These are phyloP conservation scores for Sporothrix variecibatus DNA, from an alignment of 2,329 filamentous ascomycete species.

Conservation along the genomic window DNA sequence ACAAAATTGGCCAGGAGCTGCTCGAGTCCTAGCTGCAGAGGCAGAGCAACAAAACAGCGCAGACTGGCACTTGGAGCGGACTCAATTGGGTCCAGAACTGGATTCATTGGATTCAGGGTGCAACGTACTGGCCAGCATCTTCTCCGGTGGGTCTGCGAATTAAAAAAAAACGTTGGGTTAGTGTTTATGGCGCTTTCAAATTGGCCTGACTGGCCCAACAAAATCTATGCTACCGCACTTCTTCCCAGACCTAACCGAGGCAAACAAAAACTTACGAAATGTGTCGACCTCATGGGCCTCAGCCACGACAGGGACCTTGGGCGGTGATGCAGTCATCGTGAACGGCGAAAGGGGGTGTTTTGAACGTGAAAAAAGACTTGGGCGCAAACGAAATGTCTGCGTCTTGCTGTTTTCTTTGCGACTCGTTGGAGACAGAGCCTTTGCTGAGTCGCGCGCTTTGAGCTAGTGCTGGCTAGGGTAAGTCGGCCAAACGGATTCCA, in stretches of 20 bases:
- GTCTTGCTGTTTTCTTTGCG: neutral
- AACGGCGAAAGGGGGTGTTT: conserved; percentile 11
- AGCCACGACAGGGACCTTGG: conserved; percentile 62
- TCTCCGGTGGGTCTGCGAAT: conserved; percentile 59
- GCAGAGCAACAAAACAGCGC: conserved; percentile 3
- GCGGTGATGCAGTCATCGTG: conserved; percentile 46
- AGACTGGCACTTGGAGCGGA: conserved; percentile 3
- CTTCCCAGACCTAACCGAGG: conserved; percentile 21
- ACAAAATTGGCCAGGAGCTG: neutral
- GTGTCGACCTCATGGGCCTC: conserved; percentile 79
- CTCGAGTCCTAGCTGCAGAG: neutral
- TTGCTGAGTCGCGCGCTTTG: conserved; percentile 18
- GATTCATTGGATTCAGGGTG: neutral
- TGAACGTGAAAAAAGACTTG: neutral
- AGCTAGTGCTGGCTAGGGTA: conserved; percentile 13
- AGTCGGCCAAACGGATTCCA: conserved; percentile 2
- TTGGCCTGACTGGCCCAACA: conserved; percentile 26
- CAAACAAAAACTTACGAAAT: conserved; percentile 54
- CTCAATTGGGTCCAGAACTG: neutral
- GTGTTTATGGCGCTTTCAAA: conserved; percentile 20
- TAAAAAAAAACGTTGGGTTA: conserved; percentile 30
- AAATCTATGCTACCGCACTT: conserved; percentile 14
- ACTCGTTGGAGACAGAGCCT: conserved; percentile 5
- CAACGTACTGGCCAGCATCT: conserved; percentile 67
- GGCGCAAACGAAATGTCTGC: neutral